Evolutionary conservation across 495 filamentous ascomycete species (phyloP), one percentile per base, ranked within the genome.

Genomic region (Schizothecium vesticola): DNA sequence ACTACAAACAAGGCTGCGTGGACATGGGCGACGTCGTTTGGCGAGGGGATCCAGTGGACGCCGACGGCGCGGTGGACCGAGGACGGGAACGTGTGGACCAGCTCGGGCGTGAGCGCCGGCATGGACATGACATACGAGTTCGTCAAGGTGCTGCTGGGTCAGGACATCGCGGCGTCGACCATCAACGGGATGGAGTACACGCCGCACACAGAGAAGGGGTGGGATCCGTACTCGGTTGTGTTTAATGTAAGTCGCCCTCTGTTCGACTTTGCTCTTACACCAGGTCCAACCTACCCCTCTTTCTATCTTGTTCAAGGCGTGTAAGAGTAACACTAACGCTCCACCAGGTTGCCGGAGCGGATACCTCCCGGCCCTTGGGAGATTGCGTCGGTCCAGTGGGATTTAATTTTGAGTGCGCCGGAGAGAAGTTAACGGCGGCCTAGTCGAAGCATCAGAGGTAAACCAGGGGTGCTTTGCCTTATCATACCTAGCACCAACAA

Each of bases 1-100:
- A 89, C 86, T 0, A 85, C 84, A 62, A 88, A 88, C 71, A 86
- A 89, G 75, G 81, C 81, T 29, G 84, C 84, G 11, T 89, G 86
- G 86, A 68, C 76, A 9, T 12, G 12, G 13, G 59, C 70, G 13
- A 69, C 65, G n/a, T n/a, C 65, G 21, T 71, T 72, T 63, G 72
- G 70, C n/a, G 55, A 62, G 3, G 66, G 69, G 13, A 70, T 74
- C 1, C 69, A 69, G 29, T 76, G 73, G 73, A 66, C 68, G 56
- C 71, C 68, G 2, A 71, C 71, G 10, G 74, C 74, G 8, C 63
- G 74, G 26, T 76, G 74, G 72, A 69, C 70, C 1, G 74, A 71
- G 7, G 74, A 76, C 29, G 74, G 72, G 12, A 76, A 76, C n/a
- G 63, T 74, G 7, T 76, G 74, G 72, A 74, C 66, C 13, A 57